Conservation (phyloP, 176 grass and related monocot species). For the Triticum urartu region DNA sequence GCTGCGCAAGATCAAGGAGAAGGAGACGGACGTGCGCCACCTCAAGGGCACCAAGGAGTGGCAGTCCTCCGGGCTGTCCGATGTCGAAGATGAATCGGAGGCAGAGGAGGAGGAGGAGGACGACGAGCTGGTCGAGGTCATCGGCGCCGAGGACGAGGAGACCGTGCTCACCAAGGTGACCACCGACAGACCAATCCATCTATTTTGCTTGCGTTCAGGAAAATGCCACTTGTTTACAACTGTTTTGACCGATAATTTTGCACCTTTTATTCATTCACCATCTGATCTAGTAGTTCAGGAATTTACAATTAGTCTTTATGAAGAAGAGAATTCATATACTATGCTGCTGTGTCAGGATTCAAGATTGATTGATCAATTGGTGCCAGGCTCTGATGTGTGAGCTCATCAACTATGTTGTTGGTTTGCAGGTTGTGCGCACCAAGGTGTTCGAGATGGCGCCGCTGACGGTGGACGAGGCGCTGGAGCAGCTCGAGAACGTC, state of each 20-base stretch:
- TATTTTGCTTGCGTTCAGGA: neutral
- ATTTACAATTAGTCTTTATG: neutral
- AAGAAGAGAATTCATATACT: neutral
- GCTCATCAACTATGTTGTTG: neutral
- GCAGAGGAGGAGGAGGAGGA: neutral
- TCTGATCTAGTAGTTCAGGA: neutral
- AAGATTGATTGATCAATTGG: no score
- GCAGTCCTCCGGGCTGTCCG: neutral
- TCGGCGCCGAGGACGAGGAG: constrained; percentile 52
- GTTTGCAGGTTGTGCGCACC: constrained; percentile 75
- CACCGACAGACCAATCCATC: neutral
- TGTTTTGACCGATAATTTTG: neutral
- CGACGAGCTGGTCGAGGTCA: constrained; percentile 22
- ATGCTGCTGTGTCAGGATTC: neutral
- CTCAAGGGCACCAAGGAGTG: constrained; percentile 49
- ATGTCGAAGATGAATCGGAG: neutral
- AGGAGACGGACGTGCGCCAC: constrained; percentile 64
- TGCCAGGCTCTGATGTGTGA: neutral
- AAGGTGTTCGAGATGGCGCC: constrained; percentile 96
- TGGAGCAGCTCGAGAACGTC: constrained; percentile 76
- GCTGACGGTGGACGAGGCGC: constrained; percentile 84
- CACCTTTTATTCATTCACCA: neutral
- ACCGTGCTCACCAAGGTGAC: constrained; percentile 52
- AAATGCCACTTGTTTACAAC: neutral
- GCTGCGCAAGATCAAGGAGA: constrained; percentile 93